Evolutionary conservation across 1,284 basidiomycete genomes (phyloP), one percentile per base, ranked within the genome.

Genomic region (Trametes pubescens): DNA sequence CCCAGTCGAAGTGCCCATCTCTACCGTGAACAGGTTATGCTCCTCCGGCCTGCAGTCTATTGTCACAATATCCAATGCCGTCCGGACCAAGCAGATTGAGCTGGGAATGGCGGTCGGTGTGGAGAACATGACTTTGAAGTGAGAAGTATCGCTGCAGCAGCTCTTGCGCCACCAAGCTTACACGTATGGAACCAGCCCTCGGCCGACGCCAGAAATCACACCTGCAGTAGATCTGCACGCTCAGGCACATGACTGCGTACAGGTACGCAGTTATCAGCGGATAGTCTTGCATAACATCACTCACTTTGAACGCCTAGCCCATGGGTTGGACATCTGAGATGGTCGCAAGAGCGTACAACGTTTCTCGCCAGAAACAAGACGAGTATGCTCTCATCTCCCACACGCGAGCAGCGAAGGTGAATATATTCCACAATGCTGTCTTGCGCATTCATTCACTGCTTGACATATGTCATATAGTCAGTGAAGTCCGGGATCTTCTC

Each of bases 311-410:
- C 22, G 35, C 35, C 4, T 24, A 94, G 91, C 92, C 94, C 16
- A 96, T 96, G 94, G 94, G 94, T 13, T 95, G 94, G 94, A 95
- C 94, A 0, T 93, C 92, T 3, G 94, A 96, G 75, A 91, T 93
- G 86, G 91, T 94, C 21, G 92, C 92, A 18, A 77, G 89, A 69
- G 82, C 87, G 26, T 96, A 91, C 79, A 83, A 88, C 43, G 79
- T 96, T 61, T 83, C 91, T 18, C 86, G 94, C 16, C 78, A 86
- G 73, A 91, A 86, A 73, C 93, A 95, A 78, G 94, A 96, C 75
- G 82, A 91, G 69, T 94, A 89, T 72, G 93, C 94, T 0, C 80
- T 92, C 32, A 85, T 92, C 57, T 95, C 93, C 0, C 94, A 96
- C 76, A 87, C 86, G 32, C 86, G 94, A 61, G 94, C 93, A 16